Conservation (phyloP, 2,329 filamentous ascomycete genomes). For the Penicillium freii region DNA sequence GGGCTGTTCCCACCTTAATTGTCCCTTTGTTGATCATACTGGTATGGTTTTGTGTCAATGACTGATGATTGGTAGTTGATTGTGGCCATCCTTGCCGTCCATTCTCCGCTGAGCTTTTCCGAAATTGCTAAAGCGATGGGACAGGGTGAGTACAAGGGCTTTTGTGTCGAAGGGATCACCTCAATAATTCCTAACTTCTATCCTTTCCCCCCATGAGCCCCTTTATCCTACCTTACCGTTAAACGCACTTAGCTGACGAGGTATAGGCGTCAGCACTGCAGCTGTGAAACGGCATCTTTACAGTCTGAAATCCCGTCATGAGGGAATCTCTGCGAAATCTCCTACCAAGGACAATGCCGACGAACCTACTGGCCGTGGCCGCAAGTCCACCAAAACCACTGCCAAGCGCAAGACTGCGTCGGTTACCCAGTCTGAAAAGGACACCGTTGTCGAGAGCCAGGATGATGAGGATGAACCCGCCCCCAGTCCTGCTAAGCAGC, state of each 20-base stretch:
- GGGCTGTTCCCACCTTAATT: neutral
- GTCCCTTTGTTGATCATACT: no score
- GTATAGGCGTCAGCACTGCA: neutral
- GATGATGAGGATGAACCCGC: neutral
- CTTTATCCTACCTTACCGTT: neutral
- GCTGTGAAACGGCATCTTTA: neutral
- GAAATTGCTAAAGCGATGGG: neutral
- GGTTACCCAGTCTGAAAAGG: no score
- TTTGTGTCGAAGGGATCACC: neutral
- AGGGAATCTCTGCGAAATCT: neutral
- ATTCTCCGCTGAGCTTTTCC: neutral
- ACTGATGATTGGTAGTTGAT: neutral
- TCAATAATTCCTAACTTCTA: neutral
- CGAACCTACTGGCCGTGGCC: neutral
- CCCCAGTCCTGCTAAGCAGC: neutral
- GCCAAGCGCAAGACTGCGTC: neutral
- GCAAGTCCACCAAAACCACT: neutral
- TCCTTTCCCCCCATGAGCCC: accelerated
- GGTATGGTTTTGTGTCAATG: neutral
- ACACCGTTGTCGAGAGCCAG: neutral
- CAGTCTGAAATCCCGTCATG: neutral
- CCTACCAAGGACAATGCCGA: neutral
- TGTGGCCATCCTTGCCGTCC: neutral
- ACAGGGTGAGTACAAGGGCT: neutral
- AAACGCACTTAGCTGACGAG: neutral